phyloP scores from a whole-genome alignment of 208 protist genomes.

The Porcisia hertigi region DNA sequence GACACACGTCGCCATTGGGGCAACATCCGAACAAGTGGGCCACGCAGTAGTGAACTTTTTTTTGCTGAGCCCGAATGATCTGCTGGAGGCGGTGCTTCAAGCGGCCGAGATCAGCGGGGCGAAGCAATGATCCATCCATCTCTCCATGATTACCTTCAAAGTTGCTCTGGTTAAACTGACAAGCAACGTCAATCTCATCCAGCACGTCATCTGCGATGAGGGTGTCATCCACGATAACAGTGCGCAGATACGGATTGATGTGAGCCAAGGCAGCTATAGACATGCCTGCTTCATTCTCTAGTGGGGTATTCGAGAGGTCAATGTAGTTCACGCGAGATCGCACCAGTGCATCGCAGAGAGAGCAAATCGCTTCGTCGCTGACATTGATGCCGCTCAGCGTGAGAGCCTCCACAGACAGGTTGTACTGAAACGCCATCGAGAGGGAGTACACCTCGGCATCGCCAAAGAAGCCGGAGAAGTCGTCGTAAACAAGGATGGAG shows the following conservation, averaged over 20 bases:
- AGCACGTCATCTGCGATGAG: constrained; percentile 84
- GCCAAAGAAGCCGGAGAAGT: constrained; percentile 68
- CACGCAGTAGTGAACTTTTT: constrained; percentile 69
- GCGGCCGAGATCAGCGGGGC: constrained; percentile 44
- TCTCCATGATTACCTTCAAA: constrained; percentile 65
- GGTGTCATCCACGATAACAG: constrained; percentile 85
- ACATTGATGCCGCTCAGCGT: constrained; percentile 85
- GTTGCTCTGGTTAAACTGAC: constrained; percentile 90
- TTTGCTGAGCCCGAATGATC: constrained; percentile 53
- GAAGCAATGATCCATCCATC: constrained; percentile 55
- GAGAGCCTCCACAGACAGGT: constrained; percentile 81
- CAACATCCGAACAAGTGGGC: constrained; percentile 78
- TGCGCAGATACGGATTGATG: constrained; percentile 84
- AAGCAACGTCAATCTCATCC: constrained; percentile 90
- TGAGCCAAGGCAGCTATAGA: constrained; percentile 83
- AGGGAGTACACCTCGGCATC: constrained; percentile 82
- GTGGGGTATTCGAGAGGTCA: constrained; percentile 80
- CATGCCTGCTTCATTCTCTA: constrained; percentile 82
- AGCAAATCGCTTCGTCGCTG: constrained; percentile 77
- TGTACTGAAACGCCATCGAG: constrained; percentile 82
- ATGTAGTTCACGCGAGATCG: constrained; percentile 82
- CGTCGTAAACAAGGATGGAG: constrained; percentile 78
- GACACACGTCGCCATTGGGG: constrained; percentile 74
- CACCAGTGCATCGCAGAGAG: constrained; percentile 77
- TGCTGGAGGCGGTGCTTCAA: constrained; percentile 77